phyloP scores from a whole-genome alignment of 345 rosid genomes.

The Lagerstroemia speciosa region DNA sequence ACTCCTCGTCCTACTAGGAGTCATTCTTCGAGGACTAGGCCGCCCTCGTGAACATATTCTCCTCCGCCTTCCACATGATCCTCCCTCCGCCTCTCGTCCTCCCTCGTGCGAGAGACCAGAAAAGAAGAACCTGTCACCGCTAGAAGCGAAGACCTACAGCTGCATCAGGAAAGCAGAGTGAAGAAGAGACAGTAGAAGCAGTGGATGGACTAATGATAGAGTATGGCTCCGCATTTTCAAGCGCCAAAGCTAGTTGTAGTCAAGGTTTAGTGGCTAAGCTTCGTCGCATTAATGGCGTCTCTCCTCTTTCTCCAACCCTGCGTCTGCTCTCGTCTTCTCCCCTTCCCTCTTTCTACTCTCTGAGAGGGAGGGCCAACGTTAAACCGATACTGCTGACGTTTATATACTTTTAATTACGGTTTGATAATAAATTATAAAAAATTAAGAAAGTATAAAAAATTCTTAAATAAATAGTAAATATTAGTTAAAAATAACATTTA shows the following conservation, averaged over 20 bases:
- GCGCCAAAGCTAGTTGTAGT: conserved; percentile 11
- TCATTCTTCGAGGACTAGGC: conserved; percentile 51
- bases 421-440: too few relatives aligned
- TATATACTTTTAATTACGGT: too few relatives aligned
- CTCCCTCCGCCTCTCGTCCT: conserved; percentile 9
- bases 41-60: conserved; percentile 61
- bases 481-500: too few relatives aligned
- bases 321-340: background rate
- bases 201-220: background rate
- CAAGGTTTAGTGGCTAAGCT: conserved; percentile 39
- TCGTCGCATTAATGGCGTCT: conserved; percentile 37
- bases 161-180: background rate
- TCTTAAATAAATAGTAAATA: too few relatives aligned
- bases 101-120: background rate
- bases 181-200: background rate
- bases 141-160: background rate
- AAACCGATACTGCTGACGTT: too few relatives aligned
- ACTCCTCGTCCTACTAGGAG: conserved; percentile 82
- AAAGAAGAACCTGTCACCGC: background rate
- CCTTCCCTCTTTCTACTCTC: too few relatives aligned
- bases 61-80: conserved; percentile 79
- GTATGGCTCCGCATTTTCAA: background rate
- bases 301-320: background rate
- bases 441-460: too few relatives aligned
- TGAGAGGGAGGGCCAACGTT: too few relatives aligned